Evolutionary conservation across 306 rosid species (phyloP).

Genomic region (Crotalaria pallida): DNA sequence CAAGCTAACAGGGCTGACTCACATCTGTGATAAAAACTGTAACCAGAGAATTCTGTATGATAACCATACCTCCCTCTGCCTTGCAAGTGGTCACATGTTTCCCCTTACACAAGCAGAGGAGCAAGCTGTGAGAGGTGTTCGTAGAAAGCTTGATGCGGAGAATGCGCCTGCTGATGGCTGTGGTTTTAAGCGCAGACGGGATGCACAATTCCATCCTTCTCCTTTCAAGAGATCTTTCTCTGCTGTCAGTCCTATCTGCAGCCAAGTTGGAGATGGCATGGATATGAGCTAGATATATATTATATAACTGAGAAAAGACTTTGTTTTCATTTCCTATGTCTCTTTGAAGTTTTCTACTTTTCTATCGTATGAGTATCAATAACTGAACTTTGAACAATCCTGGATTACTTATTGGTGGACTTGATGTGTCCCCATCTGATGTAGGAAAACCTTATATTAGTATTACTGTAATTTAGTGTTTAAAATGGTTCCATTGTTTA

Average conservation of each 20-base stretch:
- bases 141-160: constrained; percentile 79
- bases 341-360: constrained; percentile 24
- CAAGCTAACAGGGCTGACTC: constrained; percentile 91
- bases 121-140: constrained; percentile 85
- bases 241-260: constrained; percentile 82
- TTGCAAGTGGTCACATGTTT: constrained; percentile 70
- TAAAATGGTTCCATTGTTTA: constrained; percentile 43
- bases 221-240: constrained; percentile 89
- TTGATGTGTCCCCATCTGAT: constrained; percentile 46
- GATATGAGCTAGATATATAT: constrained; percentile 62
- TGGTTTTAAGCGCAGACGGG: constrained; percentile 74
- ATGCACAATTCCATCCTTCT: constrained; percentile 86
- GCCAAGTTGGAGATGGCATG: constrained; percentile 95
- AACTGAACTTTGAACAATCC: constrained; percentile 44
- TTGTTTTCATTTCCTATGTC: constrained; percentile 33
- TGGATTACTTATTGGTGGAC: constrained; percentile 62
- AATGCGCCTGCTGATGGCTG: constrained; percentile 46
- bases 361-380: constrained; percentile 34
- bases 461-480: constrained; percentile 58
- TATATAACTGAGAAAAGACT: constrained; percentile 37
- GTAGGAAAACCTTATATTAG: constrained; percentile 60
- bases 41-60: constrained; percentile 95
- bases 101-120: constrained; percentile 71
- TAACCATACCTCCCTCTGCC: constrained; percentile 91
- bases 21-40: constrained; percentile 99